Evolutionary conservation across 192 early-diverging fungal species (phyloP).

Genomic region (Thamnidium elegans): DNA sequence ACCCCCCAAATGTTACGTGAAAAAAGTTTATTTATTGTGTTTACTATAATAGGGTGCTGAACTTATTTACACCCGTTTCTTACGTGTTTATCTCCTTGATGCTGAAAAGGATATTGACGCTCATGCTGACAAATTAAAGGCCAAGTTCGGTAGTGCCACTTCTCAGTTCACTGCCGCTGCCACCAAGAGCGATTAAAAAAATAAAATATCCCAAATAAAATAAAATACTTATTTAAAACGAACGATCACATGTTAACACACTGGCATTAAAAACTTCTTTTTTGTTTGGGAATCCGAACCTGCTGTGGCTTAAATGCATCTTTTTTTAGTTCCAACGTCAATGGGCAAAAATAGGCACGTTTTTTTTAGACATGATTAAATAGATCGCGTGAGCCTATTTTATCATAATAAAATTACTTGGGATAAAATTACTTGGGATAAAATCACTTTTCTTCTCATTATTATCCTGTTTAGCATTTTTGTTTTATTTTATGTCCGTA

Average conservation of each 20-base stretch:
- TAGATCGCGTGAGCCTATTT: too few relatives aligned
- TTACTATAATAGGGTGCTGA: slow-evolving; percentile 66
- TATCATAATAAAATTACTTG: too few relatives aligned
- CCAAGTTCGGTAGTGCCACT: slow-evolving; percentile 39
- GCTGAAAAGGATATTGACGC: slow-evolving; percentile 43
- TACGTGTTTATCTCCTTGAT: slow-evolving; percentile 73
- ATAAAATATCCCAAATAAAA: slow-evolving; percentile 1
- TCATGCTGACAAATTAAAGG: slow-evolving; percentile 32
- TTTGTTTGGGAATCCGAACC: too few relatives aligned
- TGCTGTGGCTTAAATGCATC: too few relatives aligned
- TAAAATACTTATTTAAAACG: neutral
- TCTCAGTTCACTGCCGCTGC: slow-evolving; percentile 16
- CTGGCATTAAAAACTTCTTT: neutral
- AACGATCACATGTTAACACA: neutral
- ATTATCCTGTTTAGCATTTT: too few relatives aligned
- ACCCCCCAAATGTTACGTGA: neutral
- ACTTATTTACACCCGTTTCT: slow-evolving; percentile 67
- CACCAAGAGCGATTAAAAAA: neutral
- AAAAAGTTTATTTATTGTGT: slow-evolving; percentile 9
- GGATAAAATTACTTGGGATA: too few relatives aligned
- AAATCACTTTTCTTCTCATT: too few relatives aligned
- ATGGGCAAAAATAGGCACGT: neutral
- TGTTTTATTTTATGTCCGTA: too few relatives aligned
- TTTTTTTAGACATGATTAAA: too few relatives aligned
- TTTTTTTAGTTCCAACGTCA: too few relatives aligned